A percentile compares a stretch with the other conserved stretches of the same genome.
These are phyloP conservation scores for Samsoniella hepiali DNA, from an alignment of 2,329 filamentous ascomycete species.

Conservation along the genomic window DNA sequence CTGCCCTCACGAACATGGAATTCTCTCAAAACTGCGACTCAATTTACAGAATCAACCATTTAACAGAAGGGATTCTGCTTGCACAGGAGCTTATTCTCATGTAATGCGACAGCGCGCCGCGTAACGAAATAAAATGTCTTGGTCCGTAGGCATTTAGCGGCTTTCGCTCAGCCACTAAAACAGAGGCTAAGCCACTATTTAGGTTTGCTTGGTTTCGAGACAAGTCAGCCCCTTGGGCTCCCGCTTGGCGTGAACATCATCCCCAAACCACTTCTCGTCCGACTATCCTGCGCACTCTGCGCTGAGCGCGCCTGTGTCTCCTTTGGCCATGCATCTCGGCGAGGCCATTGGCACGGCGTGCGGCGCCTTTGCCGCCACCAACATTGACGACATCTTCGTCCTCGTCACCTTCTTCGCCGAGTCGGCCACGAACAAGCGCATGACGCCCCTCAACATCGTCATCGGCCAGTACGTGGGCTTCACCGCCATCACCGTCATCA, in stretches of 20 bases:
- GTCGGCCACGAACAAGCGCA: slow-evolving; percentile 26
- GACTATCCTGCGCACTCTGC: background rate
- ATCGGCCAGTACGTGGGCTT: slow-evolving; percentile 33
- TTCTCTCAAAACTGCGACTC: no score
- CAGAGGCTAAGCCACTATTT: background rate
- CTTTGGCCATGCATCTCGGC: slow-evolving; percentile 23
- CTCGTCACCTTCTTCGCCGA: slow-evolving; percentile 37
- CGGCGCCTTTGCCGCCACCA: slow-evolving; percentile 30
- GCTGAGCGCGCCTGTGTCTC: background rate
- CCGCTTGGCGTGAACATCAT: background rate
- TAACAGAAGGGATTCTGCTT: no score
- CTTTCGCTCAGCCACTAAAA: background rate
- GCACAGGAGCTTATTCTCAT: no score
- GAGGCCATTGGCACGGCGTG: slow-evolving; percentile 28
- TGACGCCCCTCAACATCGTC: slow-evolving; percentile 25
- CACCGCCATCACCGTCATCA: slow-evolving; percentile 32
- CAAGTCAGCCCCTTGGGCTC: background rate
- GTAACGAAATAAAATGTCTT: background rate
- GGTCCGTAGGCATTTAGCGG: background rate
- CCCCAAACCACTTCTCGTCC: background rate
- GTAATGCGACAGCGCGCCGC: no score
- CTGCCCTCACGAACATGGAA: background rate
- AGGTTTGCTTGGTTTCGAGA: no score
- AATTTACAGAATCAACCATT: no score
- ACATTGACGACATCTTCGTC: slow-evolving; percentile 38